Evolutionary conservation across 495 filamentous ascomycete genomes (phyloP).

Genomic region (Clavariopsis aquatica): DNA sequence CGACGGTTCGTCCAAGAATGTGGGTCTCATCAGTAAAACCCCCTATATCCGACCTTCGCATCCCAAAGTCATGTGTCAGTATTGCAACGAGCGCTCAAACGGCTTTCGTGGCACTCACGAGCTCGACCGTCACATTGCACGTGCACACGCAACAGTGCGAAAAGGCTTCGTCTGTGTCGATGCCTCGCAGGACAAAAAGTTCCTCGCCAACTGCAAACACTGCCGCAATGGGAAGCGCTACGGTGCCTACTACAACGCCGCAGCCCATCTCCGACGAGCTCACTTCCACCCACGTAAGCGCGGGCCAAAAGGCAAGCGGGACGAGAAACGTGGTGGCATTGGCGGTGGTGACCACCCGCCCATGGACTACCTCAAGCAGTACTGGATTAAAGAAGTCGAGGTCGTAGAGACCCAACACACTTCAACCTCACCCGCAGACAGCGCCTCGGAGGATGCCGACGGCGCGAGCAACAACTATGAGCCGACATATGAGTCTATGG

Average conservation of each 20-base stretch:
- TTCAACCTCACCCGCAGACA: not conserved
- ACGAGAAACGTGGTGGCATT: constrained; percentile 74
- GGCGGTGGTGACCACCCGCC: constrained; percentile 79
- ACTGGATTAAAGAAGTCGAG: constrained; percentile 75
- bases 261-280: constrained; percentile 83
- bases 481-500: not conserved
- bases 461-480: not conserved
- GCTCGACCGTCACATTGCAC: constrained; percentile 79
- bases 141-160: constrained; percentile 70
- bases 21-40: constrained; percentile 66
- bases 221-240: constrained; percentile 79
- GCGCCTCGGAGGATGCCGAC: not conserved
- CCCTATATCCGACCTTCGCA: constrained; percentile 75
- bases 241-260: constrained; percentile 92
- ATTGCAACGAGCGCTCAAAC: constrained; percentile 75
- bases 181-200: constrained; percentile 57
- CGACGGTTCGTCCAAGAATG: constrained; percentile 61
- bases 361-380: constrained; percentile 73
- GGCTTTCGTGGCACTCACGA: constrained; percentile 96
- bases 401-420: constrained; percentile 48
- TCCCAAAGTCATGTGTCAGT: constrained; percentile 70
- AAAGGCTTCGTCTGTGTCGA: constrained; percentile 84
- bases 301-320: constrained; percentile 56
- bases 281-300: constrained; percentile 75
- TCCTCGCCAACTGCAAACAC: constrained; percentile 84